Conservation (phyloP, 1,284 basidiomycete species). For the Ceratobasidium sp. region DNA sequence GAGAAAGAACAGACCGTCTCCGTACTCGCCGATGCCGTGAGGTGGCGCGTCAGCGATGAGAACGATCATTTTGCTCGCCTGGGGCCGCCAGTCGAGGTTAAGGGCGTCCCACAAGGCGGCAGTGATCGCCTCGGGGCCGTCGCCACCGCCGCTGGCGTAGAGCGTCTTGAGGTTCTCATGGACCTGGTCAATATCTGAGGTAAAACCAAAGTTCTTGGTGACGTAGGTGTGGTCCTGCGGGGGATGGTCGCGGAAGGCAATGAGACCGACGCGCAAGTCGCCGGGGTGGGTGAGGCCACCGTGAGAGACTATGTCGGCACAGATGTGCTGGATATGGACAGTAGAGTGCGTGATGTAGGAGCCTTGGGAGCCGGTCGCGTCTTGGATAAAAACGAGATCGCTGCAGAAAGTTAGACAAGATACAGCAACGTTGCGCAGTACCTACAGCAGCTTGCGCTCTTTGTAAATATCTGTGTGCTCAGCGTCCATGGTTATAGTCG, state of each 20-base stretch:
- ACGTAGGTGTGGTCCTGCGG: constrained; percentile 95
- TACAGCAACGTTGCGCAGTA: constrained; percentile 44
- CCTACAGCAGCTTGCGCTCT: constrained; percentile 76
- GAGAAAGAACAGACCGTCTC: constrained; percentile 72
- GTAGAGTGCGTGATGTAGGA: constrained; percentile 88
- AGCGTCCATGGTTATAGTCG: constrained; percentile 33
- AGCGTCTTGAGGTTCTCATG: constrained; percentile 83
- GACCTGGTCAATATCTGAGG: constrained; percentile 86
- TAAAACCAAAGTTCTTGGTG: constrained; percentile 93
- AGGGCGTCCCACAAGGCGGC: constrained; percentile 88
- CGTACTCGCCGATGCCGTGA: constrained; percentile 91
- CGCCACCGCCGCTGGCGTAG: constrained; percentile 94
- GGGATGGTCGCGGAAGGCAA: constrained; percentile 92
- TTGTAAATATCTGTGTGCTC: constrained; percentile 48
- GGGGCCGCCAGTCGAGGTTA: constrained; percentile 87
- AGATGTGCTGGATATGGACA: constrained; percentile 97
- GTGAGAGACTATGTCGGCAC: constrained; percentile 93
- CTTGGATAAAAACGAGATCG: constrained; percentile 87
- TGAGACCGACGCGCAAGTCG: constrained; percentile 88
- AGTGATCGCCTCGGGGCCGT: constrained; percentile 98
- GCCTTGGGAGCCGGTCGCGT: constrained; percentile 84
- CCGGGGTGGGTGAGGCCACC: constrained; percentile 85
- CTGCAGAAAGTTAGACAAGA: constrained; percentile 54
- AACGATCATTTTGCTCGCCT: constrained; percentile 93
- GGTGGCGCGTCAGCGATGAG: constrained; percentile 97